phyloP scores from a whole-genome alignment of 2,329 filamentous ascomycete species.

The Colletotrichum sp. region DNA sequence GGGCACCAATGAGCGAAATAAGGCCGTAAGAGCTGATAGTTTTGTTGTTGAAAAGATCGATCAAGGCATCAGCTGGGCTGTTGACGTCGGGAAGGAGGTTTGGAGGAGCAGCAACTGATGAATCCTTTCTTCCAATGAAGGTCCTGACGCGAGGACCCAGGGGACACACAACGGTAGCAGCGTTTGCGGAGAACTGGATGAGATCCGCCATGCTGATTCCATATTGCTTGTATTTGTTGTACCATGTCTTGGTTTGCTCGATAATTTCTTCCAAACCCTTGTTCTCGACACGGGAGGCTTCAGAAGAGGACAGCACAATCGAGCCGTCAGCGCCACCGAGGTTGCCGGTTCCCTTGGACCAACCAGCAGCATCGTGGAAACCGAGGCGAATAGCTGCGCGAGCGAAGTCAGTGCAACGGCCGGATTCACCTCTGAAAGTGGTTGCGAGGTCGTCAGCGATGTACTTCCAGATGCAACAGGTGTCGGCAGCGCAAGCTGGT shows the following conservation, averaged over 20 bases:
- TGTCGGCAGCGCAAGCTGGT: conserved; percentile 36
- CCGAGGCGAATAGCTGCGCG: conserved; percentile 49
- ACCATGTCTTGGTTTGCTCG: conserved; percentile 40
- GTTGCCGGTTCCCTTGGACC: conserved; percentile 37
- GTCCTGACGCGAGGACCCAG: conserved; percentile 52
- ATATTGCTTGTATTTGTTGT: conserved; percentile 38
- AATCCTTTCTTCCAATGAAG: conserved; percentile 56
- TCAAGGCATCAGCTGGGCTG: conserved; percentile 48
- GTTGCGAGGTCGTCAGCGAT: conserved; percentile 41
- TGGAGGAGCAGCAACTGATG: conserved; percentile 37
- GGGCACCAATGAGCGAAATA: conserved; percentile 59
- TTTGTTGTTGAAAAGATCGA: conserved; percentile 55
- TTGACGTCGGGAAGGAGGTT: conserved; percentile 47
- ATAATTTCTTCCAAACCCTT: conserved; percentile 51
- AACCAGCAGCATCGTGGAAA: conserved; percentile 52
- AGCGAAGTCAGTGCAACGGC: conserved; percentile 46
- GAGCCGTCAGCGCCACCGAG: conserved; percentile 52
- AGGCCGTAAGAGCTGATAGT: conserved; percentile 57
- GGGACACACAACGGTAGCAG: conserved; percentile 52
- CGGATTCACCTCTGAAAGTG: conserved; percentile 38
- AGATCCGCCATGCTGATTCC: conserved; percentile 57
- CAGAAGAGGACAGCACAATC: conserved; percentile 42
- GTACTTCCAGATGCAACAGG: conserved; percentile 49
- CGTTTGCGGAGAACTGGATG: conserved; percentile 55
- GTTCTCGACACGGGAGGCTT: conserved; percentile 45